Evolutionary conservation across 192 early-diverging fungal genomes (phyloP), one percentile per base, ranked within the genome.

Genomic region (Podila minutissima): DNA sequence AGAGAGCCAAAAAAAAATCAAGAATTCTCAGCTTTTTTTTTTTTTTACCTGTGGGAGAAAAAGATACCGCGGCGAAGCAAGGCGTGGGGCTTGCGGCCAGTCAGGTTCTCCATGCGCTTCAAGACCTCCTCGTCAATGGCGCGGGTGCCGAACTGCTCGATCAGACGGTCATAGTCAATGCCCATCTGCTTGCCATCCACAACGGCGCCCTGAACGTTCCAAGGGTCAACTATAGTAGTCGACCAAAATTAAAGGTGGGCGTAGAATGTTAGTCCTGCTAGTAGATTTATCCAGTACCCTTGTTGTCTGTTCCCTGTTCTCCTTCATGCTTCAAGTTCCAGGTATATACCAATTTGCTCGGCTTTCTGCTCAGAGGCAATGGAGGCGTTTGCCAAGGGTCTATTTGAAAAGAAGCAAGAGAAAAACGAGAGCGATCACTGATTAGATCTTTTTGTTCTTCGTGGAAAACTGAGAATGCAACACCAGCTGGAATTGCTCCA

Each of bases 161-260:
- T 89, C 28, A 99, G 88, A 75, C 90, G 94, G 74, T 95, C 89
- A 83, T 99, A 99, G 92, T 99, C 92, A 77, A 99, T 98, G 41
- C 90, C 94, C 62, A 90, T 87, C 29, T 87, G 83, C 70, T 93
- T 91, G 71, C 97, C 97, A 75, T 97, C 93, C 5, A 93, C 95
- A 55, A 94, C 86, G 29, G 94, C 95, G 71, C 97, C 97, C 82
- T 97, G 88, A 1, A 99, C 98, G 48, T 94, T 90, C 95, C 95
- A 99, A 46, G 98, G 98, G 24, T 93, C 95, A 38, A 99, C 90
- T 72, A 84, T 75, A 92, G 92, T 29, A 87, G 88, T 17, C 28
- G 50, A 55, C 2, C 22, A 22, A 59, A 61, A 46, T 46, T 55
- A 32, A 57, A 57, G 51, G 38, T 32, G 55, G 13, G 24, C 20